Conservation (phyloP, 176 grass and related monocot species). For the Bonia amplexicaulis region DNA sequence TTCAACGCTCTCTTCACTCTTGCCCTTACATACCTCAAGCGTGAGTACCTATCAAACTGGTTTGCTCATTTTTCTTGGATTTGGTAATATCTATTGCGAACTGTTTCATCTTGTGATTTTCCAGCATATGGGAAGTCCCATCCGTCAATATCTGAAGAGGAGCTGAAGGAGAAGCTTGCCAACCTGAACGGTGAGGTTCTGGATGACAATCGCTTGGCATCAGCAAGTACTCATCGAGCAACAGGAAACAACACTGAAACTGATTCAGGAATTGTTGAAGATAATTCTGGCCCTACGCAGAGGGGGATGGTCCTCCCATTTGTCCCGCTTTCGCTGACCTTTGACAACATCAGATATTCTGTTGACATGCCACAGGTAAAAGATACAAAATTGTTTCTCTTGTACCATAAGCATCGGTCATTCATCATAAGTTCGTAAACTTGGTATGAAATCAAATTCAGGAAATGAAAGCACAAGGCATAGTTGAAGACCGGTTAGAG, state of each 20-base stretch:
- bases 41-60: conserved; percentile 41
- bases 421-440: background rate
- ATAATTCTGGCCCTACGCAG: conserved; percentile 23
- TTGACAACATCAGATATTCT: conserved; percentile 74
- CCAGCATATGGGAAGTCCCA: conserved; percentile 77
- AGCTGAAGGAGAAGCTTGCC: conserved; percentile 63
- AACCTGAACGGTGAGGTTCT: conserved; percentile 52
- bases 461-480: conserved; percentile 95
- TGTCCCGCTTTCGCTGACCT: conserved; percentile 68
- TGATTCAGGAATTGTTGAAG: conserved; percentile 8
- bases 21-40: conserved; percentile 59
- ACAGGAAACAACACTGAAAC: conserved; percentile 1
- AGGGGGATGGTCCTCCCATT: conserved; percentile 97
- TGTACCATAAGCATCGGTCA: background rate
- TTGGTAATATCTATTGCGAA: background rate
- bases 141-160: conserved; percentile 65
- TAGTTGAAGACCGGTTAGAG: conserved; percentile 52
- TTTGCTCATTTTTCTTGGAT: background rate
- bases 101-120: conserved; percentile 15
- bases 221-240: conserved; percentile 31
- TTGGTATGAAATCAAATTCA: conserved; percentile 30
- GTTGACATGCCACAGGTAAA: conserved; percentile 95
- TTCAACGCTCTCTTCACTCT: conserved; percentile 81
- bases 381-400: conserved; percentile 2
- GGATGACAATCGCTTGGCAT: conserved; percentile 28